A percentile compares a stretch with the other conserved stretches of the same genome.
Conservation (phyloP, 371 early-diverging fungal species). For the Haplosporangium sp. region DNA sequence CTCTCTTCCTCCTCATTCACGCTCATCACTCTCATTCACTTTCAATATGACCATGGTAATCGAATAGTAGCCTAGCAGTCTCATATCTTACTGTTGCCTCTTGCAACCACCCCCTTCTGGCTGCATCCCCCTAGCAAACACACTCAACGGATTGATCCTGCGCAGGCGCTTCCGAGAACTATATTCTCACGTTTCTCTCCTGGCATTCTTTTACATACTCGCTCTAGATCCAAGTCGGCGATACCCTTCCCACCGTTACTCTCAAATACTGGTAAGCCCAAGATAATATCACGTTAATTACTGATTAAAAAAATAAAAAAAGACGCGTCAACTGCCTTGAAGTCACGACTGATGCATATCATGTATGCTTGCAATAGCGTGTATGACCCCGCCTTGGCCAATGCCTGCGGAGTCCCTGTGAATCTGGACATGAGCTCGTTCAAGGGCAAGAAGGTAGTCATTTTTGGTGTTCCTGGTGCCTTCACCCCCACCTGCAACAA, state of each 20-base stretch:
- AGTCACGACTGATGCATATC: neutral
- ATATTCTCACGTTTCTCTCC: neutral
- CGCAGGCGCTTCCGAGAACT: neutral
- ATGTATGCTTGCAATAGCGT: slow-evolving; percentile 13
- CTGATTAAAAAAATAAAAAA: neutral
- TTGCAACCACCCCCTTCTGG: neutral
- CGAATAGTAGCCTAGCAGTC: too few species aligned
- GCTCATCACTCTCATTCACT: neutral
- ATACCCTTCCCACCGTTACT: slow-evolving; percentile 42
- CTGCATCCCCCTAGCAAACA: neutral
- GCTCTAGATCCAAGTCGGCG: slow-evolving; percentile 48
- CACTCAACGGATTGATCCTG: too few species aligned
- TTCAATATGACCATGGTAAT: slow-evolving; percentile 20
- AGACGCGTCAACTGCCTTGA: neutral
- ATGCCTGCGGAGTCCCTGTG: slow-evolving; percentile 54
- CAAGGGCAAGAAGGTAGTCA: slow-evolving; percentile 78
- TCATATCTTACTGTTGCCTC: neutral
- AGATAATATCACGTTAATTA: too few species aligned
- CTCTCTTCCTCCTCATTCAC: neutral
- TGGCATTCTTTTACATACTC: neutral
- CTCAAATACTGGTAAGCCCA: slow-evolving; percentile 53
- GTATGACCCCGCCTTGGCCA: slow-evolving; percentile 37
- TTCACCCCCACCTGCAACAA: slow-evolving; percentile 81
- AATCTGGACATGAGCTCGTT: slow-evolving; percentile 60
- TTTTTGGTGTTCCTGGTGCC: slow-evolving; percentile 81